Conservation (phyloP, 305 asterid genomes). For the Solanum aculeatissimum region DNA sequence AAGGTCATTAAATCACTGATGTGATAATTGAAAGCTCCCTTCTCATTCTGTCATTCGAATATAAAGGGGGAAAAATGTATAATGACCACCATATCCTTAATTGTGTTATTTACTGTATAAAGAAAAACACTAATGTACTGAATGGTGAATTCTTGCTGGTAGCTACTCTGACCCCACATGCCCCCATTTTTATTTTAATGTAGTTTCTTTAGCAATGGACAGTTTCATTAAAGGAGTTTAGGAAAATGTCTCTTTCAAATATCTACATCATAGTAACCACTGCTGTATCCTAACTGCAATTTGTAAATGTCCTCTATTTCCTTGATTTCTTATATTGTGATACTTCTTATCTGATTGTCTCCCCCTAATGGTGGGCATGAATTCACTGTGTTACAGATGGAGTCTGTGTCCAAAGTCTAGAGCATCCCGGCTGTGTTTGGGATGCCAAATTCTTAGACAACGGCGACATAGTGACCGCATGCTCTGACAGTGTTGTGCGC, state of each 20-base stretch:
- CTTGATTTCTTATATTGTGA: neutral
- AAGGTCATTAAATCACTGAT: neutral
- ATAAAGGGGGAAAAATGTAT: neutral
- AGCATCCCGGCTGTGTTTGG: slow-evolving; percentile 99
- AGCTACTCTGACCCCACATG: neutral
- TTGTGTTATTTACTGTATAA: neutral
- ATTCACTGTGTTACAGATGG: slow-evolving; percentile 56
- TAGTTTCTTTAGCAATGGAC: neutral
- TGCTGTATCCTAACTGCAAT: neutral
- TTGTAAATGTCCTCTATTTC: neutral
- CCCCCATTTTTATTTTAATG: neutral
- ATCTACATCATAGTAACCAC: neutral
- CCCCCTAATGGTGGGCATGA: neutral
- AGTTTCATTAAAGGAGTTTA: neutral
- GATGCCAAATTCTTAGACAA: slow-evolving; percentile 85
- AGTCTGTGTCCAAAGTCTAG: slow-evolving; percentile 79
- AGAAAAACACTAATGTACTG: neutral
- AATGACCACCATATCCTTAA: neutral
- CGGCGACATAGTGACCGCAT: slow-evolving; percentile 88
- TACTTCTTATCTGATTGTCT: neutral
- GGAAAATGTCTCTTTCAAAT: neutral
- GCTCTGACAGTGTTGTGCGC: slow-evolving; percentile 92
- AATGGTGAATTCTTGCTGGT: slow-evolving; percentile 9
- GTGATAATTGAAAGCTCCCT: neutral
- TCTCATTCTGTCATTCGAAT: neutral